Evolutionary conservation across 2,329 filamentous ascomycete genomes (phyloP).

Genomic region (Fusarium tupiense): DNA sequence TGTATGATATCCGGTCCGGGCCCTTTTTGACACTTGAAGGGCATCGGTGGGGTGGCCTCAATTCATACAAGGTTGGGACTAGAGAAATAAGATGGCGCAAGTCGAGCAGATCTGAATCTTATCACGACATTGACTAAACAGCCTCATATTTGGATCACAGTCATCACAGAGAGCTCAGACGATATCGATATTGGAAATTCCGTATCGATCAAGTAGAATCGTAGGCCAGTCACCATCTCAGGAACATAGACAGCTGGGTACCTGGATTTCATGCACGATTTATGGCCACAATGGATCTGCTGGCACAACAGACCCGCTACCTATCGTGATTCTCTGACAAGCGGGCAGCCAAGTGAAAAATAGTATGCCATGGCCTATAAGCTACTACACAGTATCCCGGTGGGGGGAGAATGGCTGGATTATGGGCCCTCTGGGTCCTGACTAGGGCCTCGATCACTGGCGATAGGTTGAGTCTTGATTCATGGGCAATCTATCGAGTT

Average conservation of each 20-base stretch:
- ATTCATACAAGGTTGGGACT: slow-evolving; percentile 26
- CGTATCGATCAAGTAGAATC: neutral
- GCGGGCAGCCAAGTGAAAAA: slow-evolving; percentile 25
- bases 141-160: slow-evolving; percentile 1
- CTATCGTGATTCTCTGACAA: slow-evolving; percentile 38
- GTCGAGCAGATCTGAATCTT: slow-evolving; percentile 23
- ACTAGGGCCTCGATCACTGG: slow-evolving; percentile 20
- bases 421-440: slow-evolving; percentile 29
- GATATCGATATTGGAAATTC: neutral
- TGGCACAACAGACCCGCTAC: slow-evolving; percentile 39
- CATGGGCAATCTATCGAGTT: slow-evolving; percentile 22
- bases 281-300: slow-evolving; percentile 42
- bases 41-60: slow-evolving; percentile 28
- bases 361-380: slow-evolving; percentile 6
- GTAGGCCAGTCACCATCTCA: slow-evolving; percentile 11
- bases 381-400: slow-evolving; percentile 28
- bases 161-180: neutral
- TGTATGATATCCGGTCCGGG: slow-evolving; percentile 26
- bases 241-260: slow-evolving; percentile 34
- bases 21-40: slow-evolving; percentile 18
- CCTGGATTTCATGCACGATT: slow-evolving; percentile 37
- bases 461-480: slow-evolving; percentile 32
- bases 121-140: slow-evolving; percentile 17
- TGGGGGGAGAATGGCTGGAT: slow-evolving; percentile 33
- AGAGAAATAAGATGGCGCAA: slow-evolving; percentile 37